Conservation (phyloP, 2,329 filamentous ascomycete species). For the Penicillium nordicum region DNA sequence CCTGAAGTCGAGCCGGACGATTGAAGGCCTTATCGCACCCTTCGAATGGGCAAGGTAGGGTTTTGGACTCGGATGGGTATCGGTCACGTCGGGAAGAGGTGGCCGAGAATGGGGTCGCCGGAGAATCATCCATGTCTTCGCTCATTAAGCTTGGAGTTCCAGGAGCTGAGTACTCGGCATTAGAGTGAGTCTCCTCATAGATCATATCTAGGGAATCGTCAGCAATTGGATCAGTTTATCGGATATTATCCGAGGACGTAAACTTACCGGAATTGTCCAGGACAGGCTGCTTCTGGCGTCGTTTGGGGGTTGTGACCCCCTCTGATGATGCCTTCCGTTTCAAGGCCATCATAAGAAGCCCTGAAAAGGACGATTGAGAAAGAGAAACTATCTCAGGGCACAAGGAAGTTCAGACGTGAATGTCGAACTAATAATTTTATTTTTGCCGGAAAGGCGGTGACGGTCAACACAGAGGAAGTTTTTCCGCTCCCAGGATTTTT, state of each 20-base stretch:
- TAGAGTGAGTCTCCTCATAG: conserved; percentile 33
- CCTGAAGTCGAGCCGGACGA: conserved; percentile 72
- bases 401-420: conserved; percentile 5
- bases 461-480: conserved; percentile 31
- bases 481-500: conserved; percentile 32
- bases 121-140: conserved; percentile 44
- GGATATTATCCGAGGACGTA: not conserved
- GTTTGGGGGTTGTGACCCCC: conserved; percentile 28
- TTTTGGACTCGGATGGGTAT: conserved; percentile 69
- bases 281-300: conserved; percentile 29
- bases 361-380: conserved; percentile 1
- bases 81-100: conserved; percentile 33
- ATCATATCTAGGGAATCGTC: conserved; percentile 38
- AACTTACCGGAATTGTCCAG: conserved; percentile 31
- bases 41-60: conserved; percentile 68
- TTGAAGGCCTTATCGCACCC: conserved; percentile 82
- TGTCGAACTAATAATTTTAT: conserved; percentile 25
- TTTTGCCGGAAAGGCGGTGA: conserved; percentile 38
- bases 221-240: conserved; percentile 8
- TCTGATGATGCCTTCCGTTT: conserved; percentile 36
- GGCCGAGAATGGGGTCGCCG: conserved; percentile 52
- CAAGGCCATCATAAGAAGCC: conserved; percentile 28
- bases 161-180: conserved; percentile 32
- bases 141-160: conserved; percentile 29
- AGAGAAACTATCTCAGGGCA: not conserved